Percentiles rank a stretch among this genome's conserved stretches.
Conservation (phyloP, 2,329 filamentous ascomycete genomes). For the Xylaria polymorpha region DNA sequence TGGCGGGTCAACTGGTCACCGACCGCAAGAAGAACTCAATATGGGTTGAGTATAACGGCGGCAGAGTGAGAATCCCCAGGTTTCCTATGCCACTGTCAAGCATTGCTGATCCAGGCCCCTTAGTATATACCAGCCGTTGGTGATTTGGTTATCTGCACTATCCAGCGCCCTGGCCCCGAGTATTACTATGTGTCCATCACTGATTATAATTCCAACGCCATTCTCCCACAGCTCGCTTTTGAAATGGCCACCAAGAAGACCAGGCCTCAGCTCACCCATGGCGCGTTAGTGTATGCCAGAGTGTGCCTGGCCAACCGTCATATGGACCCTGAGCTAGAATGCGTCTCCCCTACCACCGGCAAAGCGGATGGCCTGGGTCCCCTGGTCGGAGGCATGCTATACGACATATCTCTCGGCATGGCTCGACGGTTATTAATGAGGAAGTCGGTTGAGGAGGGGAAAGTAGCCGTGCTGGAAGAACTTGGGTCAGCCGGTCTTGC, state of each 20-base stretch:
- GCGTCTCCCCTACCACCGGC: slow-evolving; percentile 85
- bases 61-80: slow-evolving; percentile 65
- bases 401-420: slow-evolving; percentile 81
- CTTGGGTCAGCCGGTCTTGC: slow-evolving; percentile 79
- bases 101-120: slow-evolving; percentile 46
- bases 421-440: slow-evolving; percentile 80
- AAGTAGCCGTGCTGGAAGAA: slow-evolving; percentile 80
- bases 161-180: slow-evolving; percentile 80
- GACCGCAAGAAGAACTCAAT: slow-evolving; percentile 80
- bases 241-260: slow-evolving; percentile 94
- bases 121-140: slow-evolving; percentile 83
- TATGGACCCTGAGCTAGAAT: slow-evolving; percentile 91
- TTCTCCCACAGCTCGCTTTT: slow-evolving; percentile 90
- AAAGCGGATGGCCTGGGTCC: slow-evolving; percentile 90
- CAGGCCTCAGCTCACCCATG: slow-evolving; percentile 77
- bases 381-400: slow-evolving; percentile 86
- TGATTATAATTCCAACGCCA: slow-evolving; percentile 69
- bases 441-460: slow-evolving; percentile 69
- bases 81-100: slow-evolving; percentile 6
- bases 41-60: slow-evolving; percentile 78
- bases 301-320: slow-evolving; percentile 81
- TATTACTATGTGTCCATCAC: slow-evolving; percentile 84
- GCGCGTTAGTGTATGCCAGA: slow-evolving; percentile 89
- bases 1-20: slow-evolving; percentile 73
- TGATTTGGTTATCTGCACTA: slow-evolving; percentile 89